Evolutionary conservation across 2,329 filamentous ascomycete species (phyloP).

Genomic region (Fusarium nisikadoi): DNA sequence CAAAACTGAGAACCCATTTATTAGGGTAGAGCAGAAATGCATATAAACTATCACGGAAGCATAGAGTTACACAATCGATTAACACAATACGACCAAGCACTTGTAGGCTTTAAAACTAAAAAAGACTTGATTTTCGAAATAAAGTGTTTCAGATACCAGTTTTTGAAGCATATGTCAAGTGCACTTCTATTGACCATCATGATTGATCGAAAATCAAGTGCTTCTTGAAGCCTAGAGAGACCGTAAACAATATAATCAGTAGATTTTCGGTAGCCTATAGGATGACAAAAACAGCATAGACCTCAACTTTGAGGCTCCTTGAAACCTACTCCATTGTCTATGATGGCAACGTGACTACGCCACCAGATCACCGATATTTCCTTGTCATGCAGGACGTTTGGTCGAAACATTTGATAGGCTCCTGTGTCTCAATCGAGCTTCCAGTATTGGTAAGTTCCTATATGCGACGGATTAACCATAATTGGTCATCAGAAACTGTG

Average conservation of each 20-base stretch:
- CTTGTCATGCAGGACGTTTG: not conserved
- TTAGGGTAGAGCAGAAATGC: accelerated
- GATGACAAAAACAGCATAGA: not conserved
- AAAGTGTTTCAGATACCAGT: not conserved
- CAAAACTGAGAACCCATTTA: not conserved
- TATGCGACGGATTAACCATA: not conserved
- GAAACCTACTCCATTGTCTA: not conserved
- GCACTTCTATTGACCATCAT: not conserved
- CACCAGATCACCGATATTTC: not conserved
- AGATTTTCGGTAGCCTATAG: too few relatives aligned
- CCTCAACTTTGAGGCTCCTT: not conserved
- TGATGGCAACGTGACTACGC: not conserved
- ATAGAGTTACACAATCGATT: too few relatives aligned
- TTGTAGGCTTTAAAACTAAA: accelerated
- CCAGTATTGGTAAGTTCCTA: not conserved
- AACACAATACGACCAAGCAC: not conserved
- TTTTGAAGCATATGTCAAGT: not conserved
- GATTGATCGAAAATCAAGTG: not conserved
- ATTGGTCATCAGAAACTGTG: not conserved
- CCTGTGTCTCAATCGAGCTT: not conserved
- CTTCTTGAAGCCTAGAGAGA: not conserved
- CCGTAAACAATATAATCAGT: too few relatives aligned
- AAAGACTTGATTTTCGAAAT: not conserved
- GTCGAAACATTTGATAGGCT: too few relatives aligned
- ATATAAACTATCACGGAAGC: not conserved